phyloP scores from a whole-genome alignment of 2,329 filamentous ascomycete genomes.

The Aureobasidium musti region DNA sequence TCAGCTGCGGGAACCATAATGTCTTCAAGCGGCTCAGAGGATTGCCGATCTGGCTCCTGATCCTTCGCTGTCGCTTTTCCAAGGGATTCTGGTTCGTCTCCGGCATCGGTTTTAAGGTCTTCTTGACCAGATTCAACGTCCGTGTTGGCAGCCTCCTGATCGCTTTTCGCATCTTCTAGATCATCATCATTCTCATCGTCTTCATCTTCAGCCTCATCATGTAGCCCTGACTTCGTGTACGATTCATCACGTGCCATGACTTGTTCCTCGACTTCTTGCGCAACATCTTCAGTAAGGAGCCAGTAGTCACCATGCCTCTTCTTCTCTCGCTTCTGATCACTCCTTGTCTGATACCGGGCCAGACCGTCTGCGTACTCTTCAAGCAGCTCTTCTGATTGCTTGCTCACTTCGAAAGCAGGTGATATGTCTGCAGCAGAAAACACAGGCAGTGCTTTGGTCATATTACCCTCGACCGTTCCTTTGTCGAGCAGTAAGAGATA shows the following conservation, averaged over 20 bases:
- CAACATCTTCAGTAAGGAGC: conserved; percentile 57
- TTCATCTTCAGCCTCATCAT: not conserved
- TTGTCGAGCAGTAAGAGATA: conserved; percentile 66
- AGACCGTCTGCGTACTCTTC: conserved; percentile 69
- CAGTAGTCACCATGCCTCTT: conserved; percentile 64
- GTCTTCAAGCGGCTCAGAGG: not conserved
- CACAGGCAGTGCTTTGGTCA: conserved; percentile 39
- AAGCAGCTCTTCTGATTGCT: conserved; percentile 64
- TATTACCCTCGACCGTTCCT: conserved; percentile 47
- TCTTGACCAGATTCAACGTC: not conserved
- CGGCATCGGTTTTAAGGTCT: not conserved
- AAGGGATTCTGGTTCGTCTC: not conserved
- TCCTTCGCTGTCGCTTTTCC: not conserved
- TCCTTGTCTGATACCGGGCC: conserved; percentile 62
- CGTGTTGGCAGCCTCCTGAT: not conserved
- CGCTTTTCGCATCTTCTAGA: not conserved
- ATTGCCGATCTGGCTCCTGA: not conserved
- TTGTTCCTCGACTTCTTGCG: conserved; percentile 39
- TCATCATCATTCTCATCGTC: not conserved
- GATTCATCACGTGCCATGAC: conserved; percentile 4
- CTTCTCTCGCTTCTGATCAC: conserved; percentile 63
- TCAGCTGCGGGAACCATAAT: conserved; percentile 52
- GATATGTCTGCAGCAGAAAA: conserved; percentile 61
- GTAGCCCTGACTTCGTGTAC: not conserved
- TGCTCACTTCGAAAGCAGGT: conserved; percentile 71